Evolutionary conservation across 2,329 filamentous ascomycete genomes (phyloP).

Genomic region (Aspergillus carbonarius): DNA sequence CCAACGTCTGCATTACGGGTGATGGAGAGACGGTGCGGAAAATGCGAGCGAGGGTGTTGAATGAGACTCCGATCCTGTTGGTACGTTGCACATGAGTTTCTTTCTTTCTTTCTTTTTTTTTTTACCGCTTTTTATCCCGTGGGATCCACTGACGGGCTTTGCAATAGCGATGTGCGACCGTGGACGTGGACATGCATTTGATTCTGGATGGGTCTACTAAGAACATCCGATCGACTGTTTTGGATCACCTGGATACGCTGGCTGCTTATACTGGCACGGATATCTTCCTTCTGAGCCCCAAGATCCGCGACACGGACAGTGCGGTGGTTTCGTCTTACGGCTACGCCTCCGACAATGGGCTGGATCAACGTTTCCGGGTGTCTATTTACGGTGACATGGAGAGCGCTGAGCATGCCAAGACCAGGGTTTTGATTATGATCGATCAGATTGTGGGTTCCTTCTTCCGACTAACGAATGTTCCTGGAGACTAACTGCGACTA

Average conservation of each 20-base stretch:
- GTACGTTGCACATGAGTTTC: conserved; percentile 55
- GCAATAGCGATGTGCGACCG: conserved; percentile 78
- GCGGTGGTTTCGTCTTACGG: conserved; percentile 71
- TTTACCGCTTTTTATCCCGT: background rate
- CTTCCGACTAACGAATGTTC: conserved; percentile 3
- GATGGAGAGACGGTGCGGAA: conserved; percentile 84
- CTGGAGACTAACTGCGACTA: conserved; percentile 27
- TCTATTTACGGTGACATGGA: conserved; percentile 94
- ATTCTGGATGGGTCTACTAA: conserved; percentile 73
- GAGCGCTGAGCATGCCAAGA: conserved; percentile 96
- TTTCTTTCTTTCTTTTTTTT: no score
- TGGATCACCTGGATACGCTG: conserved; percentile 82
- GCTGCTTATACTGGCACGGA: conserved; percentile 89
- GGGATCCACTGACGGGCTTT: background rate
- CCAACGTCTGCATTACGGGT: conserved; percentile 88
- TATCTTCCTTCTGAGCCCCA: conserved; percentile 92
- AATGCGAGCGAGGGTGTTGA: conserved; percentile 84
- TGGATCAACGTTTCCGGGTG: conserved; percentile 85
- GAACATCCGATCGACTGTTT: conserved; percentile 71
- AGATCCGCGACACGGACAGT: conserved; percentile 74
- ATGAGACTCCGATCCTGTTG: conserved; percentile 87
- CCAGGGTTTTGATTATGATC: conserved; percentile 92
- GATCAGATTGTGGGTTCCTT: conserved; percentile 71
- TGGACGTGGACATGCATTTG: conserved; percentile 89
- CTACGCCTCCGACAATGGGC: conserved; percentile 74